Evolutionary conservation across 1,284 basidiomycete genomes (phyloP).

Genomic region (Schizophyllum commune): DNA sequence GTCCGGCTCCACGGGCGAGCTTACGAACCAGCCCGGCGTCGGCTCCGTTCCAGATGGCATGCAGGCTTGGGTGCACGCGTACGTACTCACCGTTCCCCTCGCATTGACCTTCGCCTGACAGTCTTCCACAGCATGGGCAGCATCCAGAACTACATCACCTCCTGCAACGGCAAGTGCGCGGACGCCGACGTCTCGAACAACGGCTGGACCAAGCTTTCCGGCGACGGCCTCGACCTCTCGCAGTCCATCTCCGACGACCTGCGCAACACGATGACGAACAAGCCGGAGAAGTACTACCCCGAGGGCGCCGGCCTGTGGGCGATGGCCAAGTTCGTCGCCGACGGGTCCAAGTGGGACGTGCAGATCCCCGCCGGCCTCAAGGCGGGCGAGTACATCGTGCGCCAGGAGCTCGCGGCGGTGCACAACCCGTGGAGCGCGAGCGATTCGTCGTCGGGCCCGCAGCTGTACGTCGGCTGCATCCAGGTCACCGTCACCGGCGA

Average conservation of each 20-base stretch:
- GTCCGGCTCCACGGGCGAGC: slow-evolving; percentile 17
- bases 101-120: neutral
- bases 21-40: slow-evolving; percentile 14
- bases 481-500: slow-evolving; percentile 28
- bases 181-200: slow-evolving; percentile 23
- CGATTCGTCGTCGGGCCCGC: slow-evolving; percentile 16
- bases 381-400: slow-evolving; percentile 29
- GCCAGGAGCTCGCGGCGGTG: slow-evolving; percentile 22
- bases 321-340: slow-evolving; percentile 16
- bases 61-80: slow-evolving; percentile 20
- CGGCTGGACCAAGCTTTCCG: slow-evolving; percentile 32
- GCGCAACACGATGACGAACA: slow-evolving; percentile 16
- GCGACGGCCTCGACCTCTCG: slow-evolving; percentile 24
- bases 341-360: slow-evolving; percentile 15
- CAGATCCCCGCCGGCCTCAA: slow-evolving; percentile 27
- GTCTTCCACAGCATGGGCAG: slow-evolving; percentile 21
- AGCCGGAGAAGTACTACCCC: slow-evolving; percentile 16
- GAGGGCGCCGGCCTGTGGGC: slow-evolving; percentile 16
- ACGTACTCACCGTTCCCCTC: neutral
- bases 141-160: slow-evolving; percentile 30
- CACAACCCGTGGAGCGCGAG: slow-evolving; percentile 15
- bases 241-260: slow-evolving; percentile 25
- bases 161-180: slow-evolving; percentile 28
- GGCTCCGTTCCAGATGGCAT: slow-evolving; percentile 9
- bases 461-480: slow-evolving; percentile 19